These are phyloP conservation scores for Solanum rostratum DNA, from an alignment of 257 asterid species.

Conservation along the genomic window DNA sequence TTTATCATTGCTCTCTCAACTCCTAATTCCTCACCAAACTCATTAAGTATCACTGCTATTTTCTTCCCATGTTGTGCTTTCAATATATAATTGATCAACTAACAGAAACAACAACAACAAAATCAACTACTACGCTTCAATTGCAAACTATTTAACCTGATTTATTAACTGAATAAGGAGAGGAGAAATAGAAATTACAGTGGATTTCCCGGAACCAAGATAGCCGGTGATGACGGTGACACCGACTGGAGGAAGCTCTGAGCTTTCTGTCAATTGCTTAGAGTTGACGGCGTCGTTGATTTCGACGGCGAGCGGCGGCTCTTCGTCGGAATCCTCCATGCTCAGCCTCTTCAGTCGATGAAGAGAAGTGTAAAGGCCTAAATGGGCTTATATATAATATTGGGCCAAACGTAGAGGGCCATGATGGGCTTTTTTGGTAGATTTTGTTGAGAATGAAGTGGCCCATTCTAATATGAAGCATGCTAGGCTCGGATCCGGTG, in stretches of 20 bases:
- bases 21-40: constrained; percentile 94
- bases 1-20: constrained; percentile 98
- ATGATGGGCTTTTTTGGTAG: background rate
- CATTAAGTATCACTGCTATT: constrained; percentile 90
- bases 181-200: constrained; percentile 23
- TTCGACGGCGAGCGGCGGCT: constrained; percentile 80
- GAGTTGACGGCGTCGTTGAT: constrained; percentile 24
- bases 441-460: background rate
- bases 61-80: constrained; percentile 74
- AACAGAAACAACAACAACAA: background rate
- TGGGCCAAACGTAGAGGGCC: background rate
- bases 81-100: constrained; percentile 80
- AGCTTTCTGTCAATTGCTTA: constrained; percentile 6
- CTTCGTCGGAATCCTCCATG: constrained; percentile 71
- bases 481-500: background rate
- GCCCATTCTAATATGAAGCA: background rate
- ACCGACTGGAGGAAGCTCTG: constrained; percentile 58
- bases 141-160: background rate
- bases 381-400: background rate
- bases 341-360: background rate
- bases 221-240: constrained; percentile 95
- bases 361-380: background rate
- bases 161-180: background rate
- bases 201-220: constrained; percentile 97
- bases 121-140: background rate